Conservation (phyloP, 805 yeast species). For the Schwanniomyces occidentalis region DNA sequence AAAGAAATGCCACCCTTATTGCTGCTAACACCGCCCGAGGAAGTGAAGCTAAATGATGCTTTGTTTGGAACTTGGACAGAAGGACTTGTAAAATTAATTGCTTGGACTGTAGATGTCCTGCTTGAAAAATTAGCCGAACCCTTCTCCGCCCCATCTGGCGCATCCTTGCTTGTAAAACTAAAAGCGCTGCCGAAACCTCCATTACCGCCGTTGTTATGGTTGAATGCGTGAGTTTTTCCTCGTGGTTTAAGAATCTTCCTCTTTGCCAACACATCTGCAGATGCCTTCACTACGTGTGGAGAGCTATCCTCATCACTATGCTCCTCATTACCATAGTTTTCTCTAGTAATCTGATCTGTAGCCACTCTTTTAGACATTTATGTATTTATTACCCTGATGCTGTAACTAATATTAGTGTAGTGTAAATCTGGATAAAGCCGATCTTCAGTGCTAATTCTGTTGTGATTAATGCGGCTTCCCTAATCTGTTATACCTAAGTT, state of each 20-base stretch:
- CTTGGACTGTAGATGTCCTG: too few relatives aligned
- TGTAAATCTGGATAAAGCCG: too few relatives aligned
- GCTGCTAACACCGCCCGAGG: too few relatives aligned
- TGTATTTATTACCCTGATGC: too few relatives aligned
- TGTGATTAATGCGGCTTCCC: too few relatives aligned
- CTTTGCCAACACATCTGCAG: constrained; percentile 60
- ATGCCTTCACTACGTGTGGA: constrained; percentile 46
- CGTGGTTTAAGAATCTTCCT: constrained; percentile 70
- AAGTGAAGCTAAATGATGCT: neutral
- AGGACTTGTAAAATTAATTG: too few relatives aligned
- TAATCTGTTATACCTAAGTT: too few relatives aligned
- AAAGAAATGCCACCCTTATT: neutral
- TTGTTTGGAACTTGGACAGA: neutral
- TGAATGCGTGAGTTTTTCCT: constrained; percentile 16
- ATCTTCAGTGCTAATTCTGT: too few relatives aligned
- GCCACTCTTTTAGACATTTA: constrained; percentile 70
- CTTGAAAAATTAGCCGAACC: too few relatives aligned
- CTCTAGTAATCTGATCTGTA: constrained; percentile 61
- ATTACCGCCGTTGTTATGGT: neutral
- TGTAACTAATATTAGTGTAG: too few relatives aligned
- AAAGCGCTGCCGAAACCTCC: constrained; percentile 4
- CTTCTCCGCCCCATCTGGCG: too few relatives aligned
- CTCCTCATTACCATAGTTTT: constrained; percentile 25
- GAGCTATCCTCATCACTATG: constrained; percentile 38
- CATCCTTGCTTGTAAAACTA: neutral